Evolutionary conservation across 2,329 filamentous ascomycete genomes (phyloP).

Genomic region (Camillea tinctor): DNA sequence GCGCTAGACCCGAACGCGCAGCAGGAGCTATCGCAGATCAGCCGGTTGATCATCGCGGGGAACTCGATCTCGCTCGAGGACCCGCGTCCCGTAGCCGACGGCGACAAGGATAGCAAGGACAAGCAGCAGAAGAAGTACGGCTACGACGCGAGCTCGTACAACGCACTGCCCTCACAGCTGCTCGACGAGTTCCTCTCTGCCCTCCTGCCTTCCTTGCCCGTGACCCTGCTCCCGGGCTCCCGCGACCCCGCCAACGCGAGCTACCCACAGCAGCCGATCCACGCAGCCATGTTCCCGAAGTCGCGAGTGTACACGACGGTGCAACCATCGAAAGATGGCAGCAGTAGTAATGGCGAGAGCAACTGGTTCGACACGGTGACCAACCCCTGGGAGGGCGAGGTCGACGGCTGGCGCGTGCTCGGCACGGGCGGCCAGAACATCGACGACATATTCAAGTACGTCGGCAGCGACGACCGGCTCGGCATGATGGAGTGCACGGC

Average conservation of each 20-base stretch:
- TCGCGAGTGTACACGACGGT: constrained; percentile 62
- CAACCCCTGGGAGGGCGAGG: constrained; percentile 88
- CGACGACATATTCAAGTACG: constrained; percentile 90
- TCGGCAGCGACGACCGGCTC: constrained; percentile 73
- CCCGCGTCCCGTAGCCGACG: constrained; percentile 31
- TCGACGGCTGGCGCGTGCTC: constrained; percentile 86
- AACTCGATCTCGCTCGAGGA: constrained; percentile 67
- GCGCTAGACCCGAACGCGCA: constrained; percentile 62
- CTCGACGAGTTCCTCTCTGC: constrained; percentile 81
- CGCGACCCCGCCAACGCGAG: constrained; percentile 86
- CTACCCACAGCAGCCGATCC: constrained; percentile 89
- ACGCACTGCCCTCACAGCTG: constrained; percentile 77
- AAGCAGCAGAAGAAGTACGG: constrained; percentile 75
- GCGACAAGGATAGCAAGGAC: constrained; percentile 40
- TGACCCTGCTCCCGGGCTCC: constrained; percentile 83
- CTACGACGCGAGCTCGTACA: constrained; percentile 87
- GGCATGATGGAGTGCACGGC: constrained; percentile 95
- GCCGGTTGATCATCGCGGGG: constrained; percentile 84
- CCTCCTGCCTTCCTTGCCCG: constrained; percentile 79
- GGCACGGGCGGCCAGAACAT: constrained; percentile 91
- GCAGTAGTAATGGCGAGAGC: constrained; percentile 47
- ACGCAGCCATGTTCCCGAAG: constrained; percentile 84
- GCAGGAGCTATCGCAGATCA: constrained; percentile 64
- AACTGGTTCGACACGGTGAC: constrained; percentile 88
- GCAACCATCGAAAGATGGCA: constrained; percentile 33